Conservation (phyloP, 2,329 filamentous ascomycete genomes). For the Cladophialophora chaetospira region DNA sequence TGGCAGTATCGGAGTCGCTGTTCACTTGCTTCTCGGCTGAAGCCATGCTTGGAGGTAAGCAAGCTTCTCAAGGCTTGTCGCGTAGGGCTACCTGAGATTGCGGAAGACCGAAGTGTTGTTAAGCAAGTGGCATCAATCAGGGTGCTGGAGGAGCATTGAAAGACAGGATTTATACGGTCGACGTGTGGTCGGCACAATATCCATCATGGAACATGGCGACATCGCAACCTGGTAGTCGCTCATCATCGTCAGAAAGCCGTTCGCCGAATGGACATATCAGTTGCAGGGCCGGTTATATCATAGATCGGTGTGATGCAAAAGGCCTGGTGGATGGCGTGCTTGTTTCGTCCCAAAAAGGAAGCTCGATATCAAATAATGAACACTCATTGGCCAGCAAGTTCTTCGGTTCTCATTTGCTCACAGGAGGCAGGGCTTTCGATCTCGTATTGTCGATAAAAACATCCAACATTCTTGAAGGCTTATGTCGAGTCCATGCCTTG, state of each 20-base stretch:
- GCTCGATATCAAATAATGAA: no score
- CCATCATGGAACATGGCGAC: not conserved
- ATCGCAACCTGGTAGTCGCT: not conserved
- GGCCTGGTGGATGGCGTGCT: constrained; percentile 13
- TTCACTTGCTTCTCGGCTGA: not conserved
- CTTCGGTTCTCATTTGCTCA: not conserved
- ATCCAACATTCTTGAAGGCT: not conserved
- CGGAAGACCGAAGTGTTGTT: no score
- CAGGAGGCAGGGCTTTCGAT: not conserved
- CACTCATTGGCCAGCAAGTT: not conserved
- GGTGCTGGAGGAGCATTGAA: no score
- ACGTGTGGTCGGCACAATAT: no score
- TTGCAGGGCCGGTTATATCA: not conserved
- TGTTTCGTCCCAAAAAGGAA: not conserved
- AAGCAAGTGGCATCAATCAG: no score
- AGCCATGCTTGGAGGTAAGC: not conserved
- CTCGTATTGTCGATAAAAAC: not conserved
- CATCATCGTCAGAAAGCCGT: not conserved
- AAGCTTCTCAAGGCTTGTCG: no score
- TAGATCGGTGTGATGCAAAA: constrained; percentile 2
- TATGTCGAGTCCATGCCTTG: not conserved
- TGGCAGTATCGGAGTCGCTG: not conserved
- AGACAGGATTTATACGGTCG: no score
- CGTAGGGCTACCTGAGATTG: no score
- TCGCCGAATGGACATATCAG: not conserved